phyloP scores from a whole-genome alignment of 345 rosid species.

The Draba incana region DNA sequence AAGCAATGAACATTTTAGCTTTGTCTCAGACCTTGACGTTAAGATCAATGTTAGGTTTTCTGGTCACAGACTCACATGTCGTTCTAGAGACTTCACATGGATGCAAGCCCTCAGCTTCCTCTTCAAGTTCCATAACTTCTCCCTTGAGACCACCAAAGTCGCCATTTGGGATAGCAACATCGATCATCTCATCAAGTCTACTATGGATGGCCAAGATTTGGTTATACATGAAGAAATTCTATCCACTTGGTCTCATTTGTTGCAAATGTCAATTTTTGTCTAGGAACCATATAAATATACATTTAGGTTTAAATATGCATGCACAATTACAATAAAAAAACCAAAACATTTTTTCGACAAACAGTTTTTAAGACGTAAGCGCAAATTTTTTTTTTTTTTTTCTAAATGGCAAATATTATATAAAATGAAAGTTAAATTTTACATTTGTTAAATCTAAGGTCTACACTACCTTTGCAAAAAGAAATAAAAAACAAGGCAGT shows the following conservation, averaged over 20 bases:
- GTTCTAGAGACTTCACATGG: conserved; percentile 58
- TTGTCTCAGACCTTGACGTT: conserved; percentile 51
- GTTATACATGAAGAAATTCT: conserved; percentile 45
- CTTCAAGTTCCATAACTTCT: conserved; percentile 47
- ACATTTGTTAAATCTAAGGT: no score
- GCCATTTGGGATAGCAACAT: conserved; percentile 52
- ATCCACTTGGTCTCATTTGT: conserved; percentile 33
- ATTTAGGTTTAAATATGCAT: no score
- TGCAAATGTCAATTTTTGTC: no score
- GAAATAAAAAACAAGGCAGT: no score
- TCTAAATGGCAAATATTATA: no score
- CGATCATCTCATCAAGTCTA: conserved; percentile 61
- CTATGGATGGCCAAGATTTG: conserved; percentile 52
- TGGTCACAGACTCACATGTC: conserved; percentile 30
- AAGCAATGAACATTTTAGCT: conserved; percentile 51
- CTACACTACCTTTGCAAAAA: no score
- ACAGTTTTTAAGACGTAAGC: no score
- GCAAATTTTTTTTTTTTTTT: no score
- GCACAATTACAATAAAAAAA: no score
- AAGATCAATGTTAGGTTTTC: conserved; percentile 44
- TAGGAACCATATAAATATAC: no score
- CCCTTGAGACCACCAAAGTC: conserved; percentile 56
- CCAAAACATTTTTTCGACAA: no score
- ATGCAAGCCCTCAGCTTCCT: conserved; percentile 53
- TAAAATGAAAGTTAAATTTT: no score